Base-by-base conservation (phyloP, 331 rosid genomes). In the Pyrus hybrid region DNA sequence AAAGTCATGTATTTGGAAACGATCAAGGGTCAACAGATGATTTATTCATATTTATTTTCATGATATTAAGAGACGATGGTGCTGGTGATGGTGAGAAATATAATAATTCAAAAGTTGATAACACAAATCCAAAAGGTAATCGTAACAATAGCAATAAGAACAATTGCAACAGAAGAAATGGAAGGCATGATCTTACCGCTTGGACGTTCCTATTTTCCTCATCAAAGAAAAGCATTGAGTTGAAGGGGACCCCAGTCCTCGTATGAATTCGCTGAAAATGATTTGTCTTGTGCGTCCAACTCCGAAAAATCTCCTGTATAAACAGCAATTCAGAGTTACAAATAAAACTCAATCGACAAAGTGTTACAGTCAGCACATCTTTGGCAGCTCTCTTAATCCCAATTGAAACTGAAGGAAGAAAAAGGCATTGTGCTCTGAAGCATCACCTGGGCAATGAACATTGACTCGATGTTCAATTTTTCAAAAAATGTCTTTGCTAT, bases 291-390 rank as follows among this genome's bases (percentile, higher is more conserved):
- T 90, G 80, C 0, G 84, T 82, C 88, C 90, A 77, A 75, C 82
- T 88, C 45, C 93, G 85, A 85, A 87, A 91, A 70, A 94, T 91
- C 85, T 94, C 98, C 98, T 91, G 81, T 67, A 79, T 56, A 79
- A 71, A 58, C 43, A 56, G 30, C 22, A 6, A 63, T 28, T 13
- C 16, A 61, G 20, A 11, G 7, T 16, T 0, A 21, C 3, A 71
- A 28, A 11, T 11, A 25, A 11, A 69, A 53, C 9, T 70, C 21
- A 41, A 62, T 10, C 2, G 54, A 13, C 2, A 1, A 37, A 51
- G 69, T 7, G 54, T 33, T 30, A 33, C 65, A 4, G 21, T 45
- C 43, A 47, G 9, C 63, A 74, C 17, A 35, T 8, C 72, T 13
- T 6, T 16, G 63, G 20, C 49, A 29, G n/a, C 32, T 18, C 43